Conservation (phyloP, 345 rosid genomes). For the Citrus mangshanensis region DNA sequence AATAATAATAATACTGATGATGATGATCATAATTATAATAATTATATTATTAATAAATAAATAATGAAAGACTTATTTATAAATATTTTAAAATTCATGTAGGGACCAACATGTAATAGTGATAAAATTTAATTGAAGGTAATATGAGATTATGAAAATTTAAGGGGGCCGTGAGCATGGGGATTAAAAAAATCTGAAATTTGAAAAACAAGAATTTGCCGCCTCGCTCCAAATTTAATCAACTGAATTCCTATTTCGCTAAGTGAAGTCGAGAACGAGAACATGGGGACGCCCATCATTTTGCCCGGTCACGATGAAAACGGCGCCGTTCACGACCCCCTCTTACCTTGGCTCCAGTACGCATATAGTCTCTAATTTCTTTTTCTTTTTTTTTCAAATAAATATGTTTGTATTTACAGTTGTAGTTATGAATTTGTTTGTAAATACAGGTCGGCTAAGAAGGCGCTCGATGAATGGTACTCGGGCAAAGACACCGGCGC, state of each 20-base stretch:
- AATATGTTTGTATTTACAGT: not conserved
- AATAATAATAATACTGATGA: too few relatives aligned
- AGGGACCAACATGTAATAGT: too few relatives aligned
- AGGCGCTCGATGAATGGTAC: conserved; percentile 37
- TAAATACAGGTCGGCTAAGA: conserved; percentile 49
- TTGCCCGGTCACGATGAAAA: conserved; percentile 13
- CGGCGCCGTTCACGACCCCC: conserved; percentile 38
- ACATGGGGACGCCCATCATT: conserved; percentile 21
- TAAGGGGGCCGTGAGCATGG: too few relatives aligned
- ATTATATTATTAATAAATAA: too few relatives aligned
- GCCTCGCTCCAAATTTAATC: not conserved
- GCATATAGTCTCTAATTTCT: not conserved
- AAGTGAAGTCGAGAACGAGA: conserved; percentile 6
- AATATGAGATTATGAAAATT: too few relatives aligned
- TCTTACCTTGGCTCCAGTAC: conserved; percentile 61
- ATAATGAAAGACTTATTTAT: too few relatives aligned
- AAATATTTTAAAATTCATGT: too few relatives aligned
- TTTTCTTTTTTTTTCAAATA: not conserved
- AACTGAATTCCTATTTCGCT: not conserved
- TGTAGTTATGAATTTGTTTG: not conserved
- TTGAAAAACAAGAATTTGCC: conserved; percentile 20
- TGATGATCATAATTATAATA: too few relatives aligned
- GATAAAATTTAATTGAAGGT: too few relatives aligned
- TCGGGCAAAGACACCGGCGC: conserved; percentile 27
- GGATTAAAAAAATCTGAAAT: conserved; percentile 2